Conservation (phyloP, 2,329 filamentous ascomycete species). For the Xylaria sp. region DNA sequence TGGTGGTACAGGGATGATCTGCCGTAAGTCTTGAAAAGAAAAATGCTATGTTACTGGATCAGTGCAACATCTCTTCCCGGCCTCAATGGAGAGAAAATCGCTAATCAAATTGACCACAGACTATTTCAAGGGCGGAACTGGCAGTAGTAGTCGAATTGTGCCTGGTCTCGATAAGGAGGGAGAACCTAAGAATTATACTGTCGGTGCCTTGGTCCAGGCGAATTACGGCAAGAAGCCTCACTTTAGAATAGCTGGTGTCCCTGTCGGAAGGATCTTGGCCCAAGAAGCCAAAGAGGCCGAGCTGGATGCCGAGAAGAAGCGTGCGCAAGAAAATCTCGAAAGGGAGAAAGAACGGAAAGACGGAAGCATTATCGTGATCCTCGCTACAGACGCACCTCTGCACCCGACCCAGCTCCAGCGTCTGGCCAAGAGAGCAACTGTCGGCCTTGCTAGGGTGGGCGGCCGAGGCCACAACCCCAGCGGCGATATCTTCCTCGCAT, state of each 20-base stretch:
- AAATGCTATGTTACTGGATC: background rate
- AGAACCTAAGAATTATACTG: conserved; percentile 61
- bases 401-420: conserved; percentile 67
- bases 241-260: conserved; percentile 69
- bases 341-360: conserved; percentile 64
- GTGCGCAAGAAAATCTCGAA: conserved; percentile 46
- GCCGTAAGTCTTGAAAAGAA: conserved; percentile 39
- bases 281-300: conserved; percentile 50
- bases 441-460: conserved; percentile 70
- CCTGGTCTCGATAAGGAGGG: conserved; percentile 54
- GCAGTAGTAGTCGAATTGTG: conserved; percentile 69
- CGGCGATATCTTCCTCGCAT: conserved; percentile 74
- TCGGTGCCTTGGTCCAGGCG: conserved; percentile 71
- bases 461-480: conserved; percentile 71
- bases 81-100: background rate
- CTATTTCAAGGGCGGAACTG: conserved; percentile 74
- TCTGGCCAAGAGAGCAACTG: conserved; percentile 69
- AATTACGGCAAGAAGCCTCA: conserved; percentile 71
- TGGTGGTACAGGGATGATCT: conserved; percentile 67
- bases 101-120: conserved; percentile 50
- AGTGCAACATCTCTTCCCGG: background rate
- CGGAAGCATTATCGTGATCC: conserved; percentile 69
- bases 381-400: conserved; percentile 71
- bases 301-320: conserved; percentile 45
- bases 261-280: conserved; percentile 68